Conservation (phyloP, 2,329 filamentous ascomycete genomes). For the Clonostachys chloroleuca region DNA sequence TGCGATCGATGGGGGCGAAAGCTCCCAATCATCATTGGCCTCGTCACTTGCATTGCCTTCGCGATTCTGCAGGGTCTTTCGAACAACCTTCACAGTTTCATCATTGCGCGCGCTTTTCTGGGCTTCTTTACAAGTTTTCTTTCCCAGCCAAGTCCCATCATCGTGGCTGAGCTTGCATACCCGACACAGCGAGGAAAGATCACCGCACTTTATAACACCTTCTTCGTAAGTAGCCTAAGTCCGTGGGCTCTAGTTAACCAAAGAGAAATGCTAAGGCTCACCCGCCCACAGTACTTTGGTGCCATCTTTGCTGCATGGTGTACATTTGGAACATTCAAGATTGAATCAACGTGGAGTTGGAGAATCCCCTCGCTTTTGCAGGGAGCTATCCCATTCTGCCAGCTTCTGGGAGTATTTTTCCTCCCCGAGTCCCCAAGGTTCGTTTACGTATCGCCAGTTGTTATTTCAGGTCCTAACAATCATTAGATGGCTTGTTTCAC, state of each 20-base stretch:
- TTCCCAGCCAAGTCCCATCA: slow-evolving; percentile 16
- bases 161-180: slow-evolving; percentile 24
- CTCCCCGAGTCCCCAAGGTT: slow-evolving; percentile 34
- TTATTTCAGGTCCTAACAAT: too few relatives aligned
- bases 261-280: too few relatives aligned
- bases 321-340: slow-evolving; percentile 36
- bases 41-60: slow-evolving; percentile 7
- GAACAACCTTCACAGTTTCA: slow-evolving; percentile 29
- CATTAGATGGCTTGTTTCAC: slow-evolving; percentile 27
- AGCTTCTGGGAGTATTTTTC: slow-evolving; percentile 27
- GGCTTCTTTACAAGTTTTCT: slow-evolving; percentile 19
- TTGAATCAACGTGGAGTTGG: slow-evolving; percentile 43
- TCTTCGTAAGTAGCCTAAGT: slow-evolving; percentile 33
- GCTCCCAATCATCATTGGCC: slow-evolving; percentile 16
- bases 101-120: slow-evolving; percentile 18
- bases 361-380: slow-evolving; percentile 38
- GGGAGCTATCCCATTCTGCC: slow-evolving; percentile 32
- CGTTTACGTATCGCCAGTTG: too few relatives aligned
- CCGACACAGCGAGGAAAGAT: slow-evolving; percentile 23
- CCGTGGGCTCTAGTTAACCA: background rate
- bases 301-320: slow-evolving; percentile 24
- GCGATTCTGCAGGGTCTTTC: slow-evolving; percentile 21
- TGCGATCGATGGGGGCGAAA: slow-evolving; percentile 14
- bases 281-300: slow-evolving; percentile 1
- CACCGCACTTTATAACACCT: slow-evolving; percentile 10